phyloP scores from a whole-genome alignment of 805 yeast genomes.

The Sungouiella thailandica region DNA sequence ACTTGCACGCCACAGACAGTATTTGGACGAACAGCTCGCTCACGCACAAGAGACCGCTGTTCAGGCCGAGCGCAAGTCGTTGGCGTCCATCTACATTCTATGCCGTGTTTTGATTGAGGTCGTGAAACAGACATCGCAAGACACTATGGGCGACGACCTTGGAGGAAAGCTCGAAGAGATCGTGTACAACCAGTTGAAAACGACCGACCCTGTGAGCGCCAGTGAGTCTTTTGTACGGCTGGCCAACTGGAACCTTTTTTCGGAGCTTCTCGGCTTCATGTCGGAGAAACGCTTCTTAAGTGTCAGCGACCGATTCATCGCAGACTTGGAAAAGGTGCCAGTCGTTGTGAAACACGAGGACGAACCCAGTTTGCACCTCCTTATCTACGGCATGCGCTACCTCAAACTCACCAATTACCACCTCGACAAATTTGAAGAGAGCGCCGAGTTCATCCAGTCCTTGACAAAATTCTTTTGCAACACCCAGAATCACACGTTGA shows the following conservation, averaged over 20 bases:
- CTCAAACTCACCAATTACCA: conserved; percentile 78
- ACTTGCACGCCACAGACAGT: conserved; percentile 20
- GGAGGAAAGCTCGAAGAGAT: conserved; percentile 86
- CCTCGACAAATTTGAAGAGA: conserved; percentile 83
- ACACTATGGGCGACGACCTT: conserved; percentile 68
- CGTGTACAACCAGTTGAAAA: conserved; percentile 81
- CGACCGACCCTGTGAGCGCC: conserved; percentile 76
- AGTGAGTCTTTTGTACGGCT: conserved; percentile 66
- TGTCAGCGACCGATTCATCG: conserved; percentile 90
- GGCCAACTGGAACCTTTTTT: conserved; percentile 91
- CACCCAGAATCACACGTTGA: conserved; percentile 60
- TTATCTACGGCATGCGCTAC: conserved; percentile 91
- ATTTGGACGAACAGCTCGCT: conserved; percentile 25
- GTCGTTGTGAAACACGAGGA: conserved; percentile 26
- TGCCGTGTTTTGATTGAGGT: conserved; percentile 92
- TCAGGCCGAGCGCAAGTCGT: conserved; percentile 80
- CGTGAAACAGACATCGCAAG: conserved; percentile 79
- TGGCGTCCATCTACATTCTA: conserved; percentile 80
- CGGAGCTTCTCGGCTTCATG: conserved; percentile 86
- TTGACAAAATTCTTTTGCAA: conserved; percentile 74
- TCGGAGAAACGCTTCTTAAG: conserved; percentile 76
- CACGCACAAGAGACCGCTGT: conserved; percentile 63
- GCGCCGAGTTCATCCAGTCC: conserved; percentile 85
- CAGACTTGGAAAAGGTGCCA: conserved; percentile 84
- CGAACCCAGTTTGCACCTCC: conserved; percentile 58